phyloP scores from a whole-genome alignment of 2,329 filamentous ascomycete genomes.

The Paecilomyces formosus region DNA sequence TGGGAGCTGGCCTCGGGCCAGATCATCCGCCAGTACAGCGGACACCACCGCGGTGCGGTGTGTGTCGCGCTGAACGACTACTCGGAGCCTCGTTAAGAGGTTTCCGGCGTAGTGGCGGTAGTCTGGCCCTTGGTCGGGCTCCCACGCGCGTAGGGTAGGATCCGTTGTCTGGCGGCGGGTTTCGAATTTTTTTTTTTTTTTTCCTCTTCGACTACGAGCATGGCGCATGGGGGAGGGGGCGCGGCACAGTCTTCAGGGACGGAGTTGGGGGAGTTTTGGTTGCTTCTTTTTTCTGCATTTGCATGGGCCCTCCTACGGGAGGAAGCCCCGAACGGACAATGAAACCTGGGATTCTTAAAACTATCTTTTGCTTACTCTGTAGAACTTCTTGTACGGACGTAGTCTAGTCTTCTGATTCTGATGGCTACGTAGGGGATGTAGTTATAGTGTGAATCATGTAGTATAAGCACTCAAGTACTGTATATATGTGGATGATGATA shows the following conservation, averaged over 20 bases:
- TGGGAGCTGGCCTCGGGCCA: conserved; percentile 84
- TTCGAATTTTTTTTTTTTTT: neutral
- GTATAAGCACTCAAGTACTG: neutral
- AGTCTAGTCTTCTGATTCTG: neutral
- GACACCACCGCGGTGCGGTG: conserved; percentile 83
- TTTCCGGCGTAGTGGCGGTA: neutral
- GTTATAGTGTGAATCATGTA: neutral
- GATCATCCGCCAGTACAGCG: conserved; percentile 92
- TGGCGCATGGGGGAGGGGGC: conserved; percentile 13
- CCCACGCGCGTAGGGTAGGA: neutral
- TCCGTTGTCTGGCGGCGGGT: neutral
- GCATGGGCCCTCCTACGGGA: neutral
- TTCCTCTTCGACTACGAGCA: conserved; percentile 14
- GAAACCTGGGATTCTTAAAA: neutral
- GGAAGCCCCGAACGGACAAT: neutral
- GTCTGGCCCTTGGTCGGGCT: neutral
- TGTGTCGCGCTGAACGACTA: conserved; percentile 92
- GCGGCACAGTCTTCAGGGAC: neutral
- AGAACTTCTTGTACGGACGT: neutral
- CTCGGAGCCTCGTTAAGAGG: conserved; percentile 35
- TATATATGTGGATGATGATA: neutral
- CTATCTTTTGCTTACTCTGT: neutral
- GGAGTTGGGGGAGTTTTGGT: neutral
- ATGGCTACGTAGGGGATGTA: neutral
- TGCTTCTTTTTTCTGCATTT: neutral